Evolutionary conservation across 768 basidiomycete species (phyloP).

Genomic region (Collybia nuda): DNA sequence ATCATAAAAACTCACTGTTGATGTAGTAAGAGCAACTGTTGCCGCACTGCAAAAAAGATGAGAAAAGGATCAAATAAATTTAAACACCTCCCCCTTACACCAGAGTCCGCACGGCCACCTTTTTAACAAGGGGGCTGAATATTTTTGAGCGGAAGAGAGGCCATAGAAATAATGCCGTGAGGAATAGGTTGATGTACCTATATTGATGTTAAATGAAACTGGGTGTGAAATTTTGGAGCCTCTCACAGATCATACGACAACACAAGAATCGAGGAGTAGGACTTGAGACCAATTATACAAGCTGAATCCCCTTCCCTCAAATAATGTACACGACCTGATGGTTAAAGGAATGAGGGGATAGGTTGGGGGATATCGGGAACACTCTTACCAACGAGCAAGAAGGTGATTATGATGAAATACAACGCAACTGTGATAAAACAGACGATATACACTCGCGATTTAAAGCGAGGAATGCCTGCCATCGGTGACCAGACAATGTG

Average conservation of each 20-base stretch:
- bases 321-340: constrained; percentile 33
- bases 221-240: neutral
- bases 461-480: constrained; percentile 27
- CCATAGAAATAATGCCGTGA: constrained; percentile 46
- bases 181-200: constrained; percentile 8
- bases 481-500: constrained; percentile 45
- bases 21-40: constrained; percentile 44
- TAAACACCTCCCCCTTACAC: constrained; percentile 25
- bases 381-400: constrained; percentile 35
- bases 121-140: constrained; percentile 29
- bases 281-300: constrained; percentile 49
- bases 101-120: constrained; percentile 41
- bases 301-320: constrained; percentile 30
- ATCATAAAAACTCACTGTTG: constrained; percentile 26
- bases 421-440: constrained; percentile 34
- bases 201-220: neutral
- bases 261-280: constrained; percentile 40
- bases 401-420: constrained; percentile 37
- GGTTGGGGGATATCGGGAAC: neutral
- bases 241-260: constrained; percentile 47
- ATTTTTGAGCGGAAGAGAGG: constrained; percentile 38
- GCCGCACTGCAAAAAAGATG: constrained; percentile 22
- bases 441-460: constrained; percentile 39
- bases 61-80: neutral
- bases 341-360: neutral